Percentiles rank a stretch among this genome's conserved stretches.
phyloP scores from a whole-genome alignment of 1,284 basidiomycete species.

The Jaminaea rosea region DNA sequence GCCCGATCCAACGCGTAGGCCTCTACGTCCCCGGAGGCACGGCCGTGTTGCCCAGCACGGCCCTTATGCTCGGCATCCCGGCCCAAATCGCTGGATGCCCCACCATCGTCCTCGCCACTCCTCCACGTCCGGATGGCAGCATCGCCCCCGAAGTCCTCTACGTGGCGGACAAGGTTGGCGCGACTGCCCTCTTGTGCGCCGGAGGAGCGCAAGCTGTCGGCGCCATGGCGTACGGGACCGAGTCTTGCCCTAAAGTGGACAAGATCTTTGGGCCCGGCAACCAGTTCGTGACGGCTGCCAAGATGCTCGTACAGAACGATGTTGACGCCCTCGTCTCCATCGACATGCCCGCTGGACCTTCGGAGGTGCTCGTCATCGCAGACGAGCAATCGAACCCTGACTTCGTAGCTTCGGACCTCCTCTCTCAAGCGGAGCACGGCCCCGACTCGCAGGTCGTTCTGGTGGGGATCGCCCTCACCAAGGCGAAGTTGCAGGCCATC shows the following conservation, averaged over 20 bases:
- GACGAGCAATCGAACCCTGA: conserved; percentile 75
- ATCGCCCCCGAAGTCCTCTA: conserved; percentile 46
- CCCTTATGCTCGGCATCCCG: conserved; percentile 94
- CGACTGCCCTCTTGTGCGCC: conserved; percentile 48
- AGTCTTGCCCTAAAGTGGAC: conserved; percentile 95
- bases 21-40: conserved; percentile 97
- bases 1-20: conserved; percentile 87
- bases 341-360: conserved; percentile 98
- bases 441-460: conserved; percentile 96
- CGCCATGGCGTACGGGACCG: conserved; percentile 91
- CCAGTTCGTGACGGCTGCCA: conserved; percentile 98
- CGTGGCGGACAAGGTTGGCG: conserved; percentile 38
- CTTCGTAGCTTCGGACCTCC: conserved; percentile 89
- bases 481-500: conserved; percentile 61
- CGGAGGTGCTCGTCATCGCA: conserved; percentile 58
- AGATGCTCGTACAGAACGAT: conserved; percentile 98
- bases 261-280: conserved; percentile 97
- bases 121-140: conserved; percentile 58
- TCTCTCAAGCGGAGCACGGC: conserved; percentile 94
- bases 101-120: conserved; percentile 86
- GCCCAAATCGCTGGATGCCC: conserved; percentile 94
- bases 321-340: conserved; percentile 93
- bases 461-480: conserved; percentile 65
- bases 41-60: conserved; percentile 89
- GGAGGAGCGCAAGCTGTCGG: conserved; percentile 97